Conservation (phyloP, 2,329 filamentous ascomycete species). For the Venturiaceae sp. region DNA sequence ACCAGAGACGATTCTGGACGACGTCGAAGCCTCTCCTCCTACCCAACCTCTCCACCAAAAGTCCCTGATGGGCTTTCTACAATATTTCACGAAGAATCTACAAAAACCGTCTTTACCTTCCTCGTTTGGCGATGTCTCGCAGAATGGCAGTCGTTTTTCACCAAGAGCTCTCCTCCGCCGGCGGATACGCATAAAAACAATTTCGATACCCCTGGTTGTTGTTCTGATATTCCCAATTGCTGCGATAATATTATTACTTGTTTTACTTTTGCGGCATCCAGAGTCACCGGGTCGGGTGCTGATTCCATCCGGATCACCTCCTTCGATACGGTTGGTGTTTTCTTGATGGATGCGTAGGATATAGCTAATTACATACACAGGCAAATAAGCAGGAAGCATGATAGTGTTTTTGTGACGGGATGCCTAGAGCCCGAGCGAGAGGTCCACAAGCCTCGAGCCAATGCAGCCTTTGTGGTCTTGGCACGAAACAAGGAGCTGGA, state of each 20-base stretch:
- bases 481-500: conserved; percentile 94
- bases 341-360: neutral
- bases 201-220: conserved; percentile 86
- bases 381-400: conserved; percentile 93
- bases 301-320: conserved; percentile 80
- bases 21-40: conserved; percentile 9
- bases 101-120: conserved; percentile 20
- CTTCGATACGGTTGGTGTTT: conserved; percentile 67
- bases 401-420: conserved; percentile 90
- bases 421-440: conserved; percentile 68
- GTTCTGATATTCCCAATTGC: conserved; percentile 88
- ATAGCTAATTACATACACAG: conserved; percentile 34
- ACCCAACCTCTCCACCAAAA: conserved; percentile 7
- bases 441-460: conserved; percentile 70
- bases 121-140: conserved; percentile 6
- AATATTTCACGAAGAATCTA: conserved; percentile 34
- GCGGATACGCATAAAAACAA: conserved; percentile 75
- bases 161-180: conserved; percentile 64
- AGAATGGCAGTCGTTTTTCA: conserved; percentile 17
- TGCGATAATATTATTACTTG: conserved; percentile 80
- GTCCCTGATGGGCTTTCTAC: conserved; percentile 30
- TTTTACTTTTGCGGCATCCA: conserved; percentile 83
- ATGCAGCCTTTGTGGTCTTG: conserved; percentile 91
- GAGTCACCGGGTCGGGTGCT: conserved; percentile 72
- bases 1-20: conserved; percentile 6